A percentile compares a stretch with the other conserved stretches of the same genome.
Conservation (phyloP, 192 early-diverging fungal genomes). For the Polychytrium aggregatum region DNA sequence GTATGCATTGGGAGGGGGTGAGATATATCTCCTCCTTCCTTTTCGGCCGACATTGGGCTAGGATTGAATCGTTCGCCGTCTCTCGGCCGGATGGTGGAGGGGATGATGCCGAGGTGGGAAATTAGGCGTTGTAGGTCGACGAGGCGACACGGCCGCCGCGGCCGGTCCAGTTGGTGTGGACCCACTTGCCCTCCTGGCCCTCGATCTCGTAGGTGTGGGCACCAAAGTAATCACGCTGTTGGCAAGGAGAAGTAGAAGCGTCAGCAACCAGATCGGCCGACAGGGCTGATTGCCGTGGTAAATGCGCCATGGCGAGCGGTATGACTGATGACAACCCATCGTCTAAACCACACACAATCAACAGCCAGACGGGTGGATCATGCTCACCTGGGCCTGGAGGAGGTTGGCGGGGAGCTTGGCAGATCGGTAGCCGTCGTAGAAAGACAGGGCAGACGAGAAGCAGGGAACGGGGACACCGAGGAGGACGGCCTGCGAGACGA, state of each 20-base stretch:
- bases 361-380: too few relatives aligned
- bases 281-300: too few relatives aligned
- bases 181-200: slow-evolving; percentile 54
- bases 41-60: too few relatives aligned
- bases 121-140: slow-evolving; percentile 59
- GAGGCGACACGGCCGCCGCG: slow-evolving; percentile 71
- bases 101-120: too few relatives aligned
- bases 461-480: slow-evolving; percentile 87
- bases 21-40: too few relatives aligned
- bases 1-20: too few relatives aligned
- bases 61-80: too few relatives aligned
- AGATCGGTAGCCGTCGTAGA: slow-evolving; percentile 96
- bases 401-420: slow-evolving; percentile 87
- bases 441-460: slow-evolving; percentile 79
- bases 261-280: too few relatives aligned
- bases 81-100: too few relatives aligned
- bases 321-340: not conserved
- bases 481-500: slow-evolving; percentile 66
- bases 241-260: not conserved
- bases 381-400: slow-evolving; percentile 70
- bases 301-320: too few relatives aligned
- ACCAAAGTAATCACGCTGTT: slow-evolving; percentile 92
- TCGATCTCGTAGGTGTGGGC: slow-evolving; percentile 92
- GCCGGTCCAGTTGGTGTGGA: slow-evolving; percentile 99
- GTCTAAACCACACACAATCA: not conserved